Base-by-base conservation (phyloP, 805 yeast species). In the Pichia insulana region DNA sequence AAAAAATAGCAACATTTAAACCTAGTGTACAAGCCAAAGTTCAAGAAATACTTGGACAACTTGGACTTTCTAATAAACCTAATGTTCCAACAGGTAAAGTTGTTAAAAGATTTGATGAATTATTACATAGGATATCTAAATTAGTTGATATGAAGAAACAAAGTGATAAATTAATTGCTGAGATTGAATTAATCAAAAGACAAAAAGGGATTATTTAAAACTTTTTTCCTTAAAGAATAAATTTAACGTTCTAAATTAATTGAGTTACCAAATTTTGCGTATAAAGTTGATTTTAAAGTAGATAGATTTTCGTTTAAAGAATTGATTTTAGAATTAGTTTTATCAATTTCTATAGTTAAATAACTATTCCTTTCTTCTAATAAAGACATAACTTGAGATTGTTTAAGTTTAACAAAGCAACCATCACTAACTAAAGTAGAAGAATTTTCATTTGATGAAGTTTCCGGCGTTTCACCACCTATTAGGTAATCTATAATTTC, bases 231-330 rank as follows among this genome's bases (percentile, higher is more conserved):
- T n/a, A n/a, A 13, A 20, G 4, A 13, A 36, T 13, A 4, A 13
- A 17, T 8, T 17, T 41, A 74, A 42, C 79, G 67, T 58, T 90
- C 98, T 37, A 90, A 66, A 58, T 89, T 89, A 57, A 90, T 92
- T 45, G 86, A 79, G 52, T 75, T 76, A 20, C 97, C 98, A 57
- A 90, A 92, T 60, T 84, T 87, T 15, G 85, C 86, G 56, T 90
- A 92, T 43, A 90, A 67, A n/a, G 69, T 70, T 28, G 74, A 72
- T 64, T 90, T 90, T 54, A 90, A 71, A 25, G 61, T 71, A 9
- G 62, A 60, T 61, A 90, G 67, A 45, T 73, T 65, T 3, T 68
- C 71, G 46, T 79, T 80, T 30, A 80, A 65, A 1, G 58, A 68
- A 2, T 69, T 75, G 28, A 83, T 67, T 45, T 71, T 58, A 3